Conservation (phyloP, 306 rosid genomes). For the Quercus dentata region DNA sequence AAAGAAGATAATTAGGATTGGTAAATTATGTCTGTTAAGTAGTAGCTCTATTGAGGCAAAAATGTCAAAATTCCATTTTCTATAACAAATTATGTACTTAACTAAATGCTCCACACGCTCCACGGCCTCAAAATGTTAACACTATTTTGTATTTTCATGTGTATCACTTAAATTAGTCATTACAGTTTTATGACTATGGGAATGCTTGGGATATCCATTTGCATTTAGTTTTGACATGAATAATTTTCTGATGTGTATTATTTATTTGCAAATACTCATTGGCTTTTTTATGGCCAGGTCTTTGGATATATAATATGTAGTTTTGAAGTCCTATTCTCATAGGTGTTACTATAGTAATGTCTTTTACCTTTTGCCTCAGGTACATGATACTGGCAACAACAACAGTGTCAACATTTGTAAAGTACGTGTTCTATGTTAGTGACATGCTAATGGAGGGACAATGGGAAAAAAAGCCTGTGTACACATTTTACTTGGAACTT, state of each 20-base stretch:
- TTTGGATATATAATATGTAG: too few relatives aligned
- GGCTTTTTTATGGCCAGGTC: too few relatives aligned
- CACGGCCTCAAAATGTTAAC: not conserved
- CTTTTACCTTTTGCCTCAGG: slow-evolving; percentile 50
- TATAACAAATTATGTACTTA: not conserved
- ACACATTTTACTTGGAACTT: slow-evolving; percentile 94
- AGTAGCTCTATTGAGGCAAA: not conserved
- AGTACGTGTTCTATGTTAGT: slow-evolving; percentile 84
- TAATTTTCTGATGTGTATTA: not conserved
- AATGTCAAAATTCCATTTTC: not conserved
- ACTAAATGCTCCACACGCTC: not conserved
- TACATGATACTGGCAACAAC: slow-evolving; percentile 99
- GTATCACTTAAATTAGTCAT: not conserved
- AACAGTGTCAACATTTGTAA: slow-evolving; percentile 78
- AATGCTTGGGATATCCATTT: not conserved
- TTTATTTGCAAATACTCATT: too few relatives aligned
- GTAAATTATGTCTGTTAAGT: not conserved
- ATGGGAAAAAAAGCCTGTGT: slow-evolving; percentile 96
- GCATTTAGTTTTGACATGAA: not conserved
- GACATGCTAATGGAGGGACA: slow-evolving; percentile 99
- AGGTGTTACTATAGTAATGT: not conserved
- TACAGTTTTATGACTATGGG: not conserved
- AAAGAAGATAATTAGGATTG: not conserved
- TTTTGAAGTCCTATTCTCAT: too few relatives aligned
- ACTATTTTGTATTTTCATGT: not conserved